Evolutionary conservation across 129 eudicot genomes (phyloP), one percentile per base, ranked within the genome.

Genomic region (Kitagawia praeruptora): DNA sequence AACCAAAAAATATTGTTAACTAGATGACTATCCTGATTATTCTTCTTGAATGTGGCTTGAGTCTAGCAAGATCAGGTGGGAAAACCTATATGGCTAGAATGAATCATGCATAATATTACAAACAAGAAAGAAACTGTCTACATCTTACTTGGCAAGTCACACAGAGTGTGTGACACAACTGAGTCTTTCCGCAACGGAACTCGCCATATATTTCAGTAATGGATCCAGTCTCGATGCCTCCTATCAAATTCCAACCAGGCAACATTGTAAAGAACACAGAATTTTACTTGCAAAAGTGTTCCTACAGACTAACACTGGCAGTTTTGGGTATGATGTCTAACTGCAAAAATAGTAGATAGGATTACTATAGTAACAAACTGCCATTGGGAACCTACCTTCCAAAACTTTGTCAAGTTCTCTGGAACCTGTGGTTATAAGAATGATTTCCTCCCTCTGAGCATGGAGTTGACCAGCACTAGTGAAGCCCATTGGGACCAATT

Each of bases 111-210:
- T 40, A 21, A n/a, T 16, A 2, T 27, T 34, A 42, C 74, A 0
- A 42, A 53, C 25, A 53, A 61, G 73, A 77, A 25, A 63, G 18
- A 64, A 16, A 27, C 0, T 23, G 41, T 11, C 71, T 21, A 13
- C 61, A 47, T 78, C 82, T 82, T 91, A 89, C 98, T 85, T 91
- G 98, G 78, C 98, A 93, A 69, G 97, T 90, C 58, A 95, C 98
- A 77, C 97, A 95, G 12, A 95, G 80, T 42, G 98, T 95, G 81
- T 95, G 97, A 79, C 98, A 95, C 31, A 95, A 91, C 80, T 95
- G 98, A 85, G 98, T 95, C 90, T 95, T 95, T 86, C 98, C 98
- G 58, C 96, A 88, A 4, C 96, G 96, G 56, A 88, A 95, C 80
- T 95, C 98, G 2, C 98, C 98, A 67, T 95, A 95, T 80, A 95